Evolutionary conservation across 129 eudicot species (phyloP), one percentile per base, ranked within the genome.

Genomic region (Solidago caesia): DNA sequence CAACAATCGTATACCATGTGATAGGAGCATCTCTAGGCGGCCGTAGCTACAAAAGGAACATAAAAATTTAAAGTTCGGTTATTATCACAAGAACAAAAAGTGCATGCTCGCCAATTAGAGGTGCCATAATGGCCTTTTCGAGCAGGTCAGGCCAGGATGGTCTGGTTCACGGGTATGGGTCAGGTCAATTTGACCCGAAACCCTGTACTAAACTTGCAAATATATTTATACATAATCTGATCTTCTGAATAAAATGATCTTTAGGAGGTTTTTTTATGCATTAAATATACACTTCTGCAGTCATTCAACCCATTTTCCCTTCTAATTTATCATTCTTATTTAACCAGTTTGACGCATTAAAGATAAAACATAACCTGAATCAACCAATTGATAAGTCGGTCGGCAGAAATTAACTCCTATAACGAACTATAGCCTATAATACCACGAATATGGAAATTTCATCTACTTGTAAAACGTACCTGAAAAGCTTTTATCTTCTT

Each of bases 21-120:
- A 90, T 75, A 29, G 98, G 96, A 29, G 98, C 92, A 79, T 94
- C 98, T 87, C 98, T 90, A 42, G 97, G 97, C 44, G 98, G 98
- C 7, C 89, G 87, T n/a, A 90, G 77, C 98, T 93, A 80, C 61
- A 56, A n/a, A 63, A 63, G 44, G 7, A 42, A 43, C 70, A 48
- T 10, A 26, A 39, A 26, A 77, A 8, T 53, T 57, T 57, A 5
- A n/a, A 67, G 59, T 27, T 68, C 46, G 33, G 8, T 66, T 71
- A 29, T 2, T 9, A 6, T 42, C 14, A 10, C 21, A 56, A 56
- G 5, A 56, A 16, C 61, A 15, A 1, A n/a, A 15, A 6, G 61
- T 16, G 61, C 29, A 56, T 56, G 61, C 29, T 56, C 51, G 7
- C 51, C 7, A 46, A 0, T 33, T 33, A 33, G 39, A 33, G 39